A percentile compares a stretch with the other conserved stretches of the same genome.
Conservation (phyloP, 768 basidiomycete species). For the Mycena haematopus region DNA sequence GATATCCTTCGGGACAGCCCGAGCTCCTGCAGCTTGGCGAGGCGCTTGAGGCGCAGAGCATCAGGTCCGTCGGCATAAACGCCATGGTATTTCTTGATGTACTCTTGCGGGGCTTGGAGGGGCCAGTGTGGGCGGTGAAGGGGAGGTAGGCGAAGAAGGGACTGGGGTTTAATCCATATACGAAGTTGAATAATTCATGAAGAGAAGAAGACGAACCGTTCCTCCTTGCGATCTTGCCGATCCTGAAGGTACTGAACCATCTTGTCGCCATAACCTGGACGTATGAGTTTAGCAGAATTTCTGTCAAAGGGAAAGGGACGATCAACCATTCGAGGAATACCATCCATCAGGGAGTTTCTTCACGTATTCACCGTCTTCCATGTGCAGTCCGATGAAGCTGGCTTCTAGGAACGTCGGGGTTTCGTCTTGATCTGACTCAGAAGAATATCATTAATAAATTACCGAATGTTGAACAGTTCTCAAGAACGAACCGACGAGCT, state of each 20-base stretch:
- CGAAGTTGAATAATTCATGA: background rate
- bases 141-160: conserved; percentile 22
- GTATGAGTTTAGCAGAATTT: too few species aligned
- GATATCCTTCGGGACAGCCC: conserved; percentile 15
- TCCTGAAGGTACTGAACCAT: conserved; percentile 15
- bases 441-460: background rate
- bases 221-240: conserved; percentile 10
- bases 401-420: conserved; percentile 14
- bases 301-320: too few species aligned
- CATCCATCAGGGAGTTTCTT: conserved; percentile 16
- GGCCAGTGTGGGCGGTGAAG: conserved; percentile 23
- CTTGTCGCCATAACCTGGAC: conserved; percentile 15
- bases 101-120: conserved; percentile 17
- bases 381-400: conserved; percentile 20
- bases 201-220: conserved; percentile 2
- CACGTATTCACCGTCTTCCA: conserved; percentile 19
- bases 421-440: conserved; percentile 10
- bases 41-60: conserved; percentile 12
- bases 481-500: conserved; percentile 2
- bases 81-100: conserved; percentile 19
- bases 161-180: background rate
- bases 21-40: conserved; percentile 15
- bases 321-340: conserved; percentile 10
- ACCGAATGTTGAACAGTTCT: background rate
- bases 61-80: conserved; percentile 13